phyloP scores from a whole-genome alignment of 805 yeast genomes.

The Schwanniomyces sp. region DNA sequence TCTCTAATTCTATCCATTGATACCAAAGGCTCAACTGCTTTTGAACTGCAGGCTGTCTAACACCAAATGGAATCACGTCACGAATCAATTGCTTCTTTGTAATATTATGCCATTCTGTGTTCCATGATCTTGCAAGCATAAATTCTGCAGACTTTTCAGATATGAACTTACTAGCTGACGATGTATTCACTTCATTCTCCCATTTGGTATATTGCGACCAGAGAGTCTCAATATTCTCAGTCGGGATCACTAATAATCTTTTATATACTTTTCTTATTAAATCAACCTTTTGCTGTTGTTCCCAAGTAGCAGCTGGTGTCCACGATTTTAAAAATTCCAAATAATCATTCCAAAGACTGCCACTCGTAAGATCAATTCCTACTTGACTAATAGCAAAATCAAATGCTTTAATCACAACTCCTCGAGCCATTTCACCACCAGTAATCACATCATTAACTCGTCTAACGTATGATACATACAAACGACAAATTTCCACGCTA shows the following conservation, averaged over 20 bases:
- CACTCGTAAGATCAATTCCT: slow-evolving; percentile 74
- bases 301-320: slow-evolving; percentile 81
- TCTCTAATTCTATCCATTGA: slow-evolving; percentile 80
- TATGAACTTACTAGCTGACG: slow-evolving; percentile 81
- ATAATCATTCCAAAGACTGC: slow-evolving; percentile 78
- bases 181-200: slow-evolving; percentile 73
- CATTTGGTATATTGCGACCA: slow-evolving; percentile 84
- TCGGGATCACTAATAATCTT: slow-evolving; percentile 72
- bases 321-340: slow-evolving; percentile 74
- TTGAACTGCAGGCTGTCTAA: slow-evolving; percentile 17
- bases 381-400: slow-evolving; percentile 78
- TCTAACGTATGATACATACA: slow-evolving; percentile 78
- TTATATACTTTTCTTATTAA: slow-evolving; percentile 71
- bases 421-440: slow-evolving; percentile 80
- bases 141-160: slow-evolving; percentile 80
- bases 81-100: slow-evolving; percentile 50
- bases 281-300: slow-evolving; percentile 78
- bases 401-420: slow-evolving; percentile 74
- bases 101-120: slow-evolving; percentile 64
- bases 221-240: slow-evolving; percentile 66
- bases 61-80: slow-evolving; percentile 29
- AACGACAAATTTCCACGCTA: slow-evolving; percentile 69
- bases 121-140: slow-evolving; percentile 81
- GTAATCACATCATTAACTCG: slow-evolving; percentile 67
- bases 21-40: slow-evolving; percentile 60